These are phyloP conservation scores for Prunus mongolica DNA, from an alignment of 306 rosid genomes.

Conservation along the genomic window DNA sequence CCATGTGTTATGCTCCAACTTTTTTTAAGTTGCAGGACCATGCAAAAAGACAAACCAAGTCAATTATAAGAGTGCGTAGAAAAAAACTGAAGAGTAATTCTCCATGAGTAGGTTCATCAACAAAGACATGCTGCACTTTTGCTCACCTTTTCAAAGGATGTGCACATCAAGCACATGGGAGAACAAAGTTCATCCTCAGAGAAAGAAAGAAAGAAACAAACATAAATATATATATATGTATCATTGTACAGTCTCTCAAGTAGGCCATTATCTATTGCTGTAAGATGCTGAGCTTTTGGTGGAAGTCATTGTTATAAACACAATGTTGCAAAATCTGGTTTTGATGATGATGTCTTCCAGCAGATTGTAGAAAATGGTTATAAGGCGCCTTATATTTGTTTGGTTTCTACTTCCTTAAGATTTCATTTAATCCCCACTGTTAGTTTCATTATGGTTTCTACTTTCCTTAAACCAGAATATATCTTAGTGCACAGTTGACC, in stretches of 20 bases:
- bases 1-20: background rate
- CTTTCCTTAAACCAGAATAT: background rate
- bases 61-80: no score
- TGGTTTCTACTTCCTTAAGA: background rate
- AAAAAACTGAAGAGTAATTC: background rate
- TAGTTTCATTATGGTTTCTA: background rate
- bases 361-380: background rate
- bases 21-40: background rate
- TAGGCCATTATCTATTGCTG: constrained; percentile 11
- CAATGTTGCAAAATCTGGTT: background rate
- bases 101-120: background rate
- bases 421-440: no score
- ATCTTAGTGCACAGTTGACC: background rate
- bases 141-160: background rate
- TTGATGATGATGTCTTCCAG: background rate
- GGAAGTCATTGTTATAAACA: background rate
- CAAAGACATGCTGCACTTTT: constrained; percentile 6
- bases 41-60: no score
- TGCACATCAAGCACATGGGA: constrained; percentile 10
- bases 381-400: no score
- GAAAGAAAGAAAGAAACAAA: no score
- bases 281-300: background rate
- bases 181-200: background rate
- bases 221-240: no score
- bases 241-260: background rate